phyloP scores from a whole-genome alignment of 2,329 filamentous ascomycete genomes.

The Trichoderma harzianum region DNA sequence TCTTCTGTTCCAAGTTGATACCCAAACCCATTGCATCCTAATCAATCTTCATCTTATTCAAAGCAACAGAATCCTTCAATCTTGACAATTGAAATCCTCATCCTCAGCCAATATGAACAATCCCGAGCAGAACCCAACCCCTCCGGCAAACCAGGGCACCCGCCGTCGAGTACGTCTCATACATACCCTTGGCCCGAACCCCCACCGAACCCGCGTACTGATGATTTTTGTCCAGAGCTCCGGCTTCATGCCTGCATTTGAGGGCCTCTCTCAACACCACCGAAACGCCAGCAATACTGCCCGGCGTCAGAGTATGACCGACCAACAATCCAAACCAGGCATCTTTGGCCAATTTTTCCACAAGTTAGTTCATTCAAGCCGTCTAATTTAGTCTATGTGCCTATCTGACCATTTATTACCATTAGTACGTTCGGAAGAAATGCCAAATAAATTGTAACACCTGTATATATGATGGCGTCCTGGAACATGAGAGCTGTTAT shows the following conservation, averaged over 20 bases:
- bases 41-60: background rate
- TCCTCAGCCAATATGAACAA: slow-evolving; percentile 15
- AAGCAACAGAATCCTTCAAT: background rate
- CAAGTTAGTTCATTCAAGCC: slow-evolving; percentile 41
- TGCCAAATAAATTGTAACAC: slow-evolving; percentile 6
- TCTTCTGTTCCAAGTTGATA: background rate
- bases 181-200: background rate
- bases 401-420: background rate
- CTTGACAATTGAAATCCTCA: background rate
- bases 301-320: slow-evolving; percentile 54
- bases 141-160: slow-evolving; percentile 18
- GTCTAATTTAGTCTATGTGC: background rate
- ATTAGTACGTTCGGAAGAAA: slow-evolving; percentile 18
- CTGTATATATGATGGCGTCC: background rate
- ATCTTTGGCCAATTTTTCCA: slow-evolving; percentile 56
- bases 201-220: slow-evolving; percentile 2
- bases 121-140: slow-evolving; percentile 27
- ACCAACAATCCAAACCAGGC: slow-evolving; percentile 49
- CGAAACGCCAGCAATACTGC: slow-evolving; percentile 45
- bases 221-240: slow-evolving; percentile 38
- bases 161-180: slow-evolving; percentile 30
- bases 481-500: background rate
- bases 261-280: slow-evolving; percentile 48
- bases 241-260: slow-evolving; percentile 46
- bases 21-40: background rate